Percentiles rank a stretch among this genome's conserved stretches.
phyloP scores from a whole-genome alignment of 352 stramenopile species.

The Phytophthora niederhauseri region DNA sequence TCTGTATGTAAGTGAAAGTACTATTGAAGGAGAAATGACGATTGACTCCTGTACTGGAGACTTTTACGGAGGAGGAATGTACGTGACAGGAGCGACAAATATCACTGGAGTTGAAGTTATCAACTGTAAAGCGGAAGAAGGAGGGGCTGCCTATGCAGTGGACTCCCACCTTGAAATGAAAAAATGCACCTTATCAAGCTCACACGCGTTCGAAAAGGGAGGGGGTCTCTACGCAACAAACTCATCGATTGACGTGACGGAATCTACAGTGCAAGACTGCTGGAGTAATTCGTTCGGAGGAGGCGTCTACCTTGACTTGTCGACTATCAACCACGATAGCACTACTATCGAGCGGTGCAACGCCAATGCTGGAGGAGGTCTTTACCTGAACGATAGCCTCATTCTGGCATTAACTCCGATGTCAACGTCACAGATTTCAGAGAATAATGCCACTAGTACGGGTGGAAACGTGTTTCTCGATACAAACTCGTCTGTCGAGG shows the following conservation, averaged over 20 bases:
- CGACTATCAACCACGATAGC: constrained; percentile 33
- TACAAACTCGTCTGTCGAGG: constrained; percentile 10
- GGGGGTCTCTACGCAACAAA: constrained; percentile 35
- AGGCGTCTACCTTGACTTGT: constrained; percentile 40
- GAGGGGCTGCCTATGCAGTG: constrained; percentile 41
- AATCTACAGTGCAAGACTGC: constrained; percentile 6
- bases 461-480: constrained; percentile 30
- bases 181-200: constrained; percentile 13
- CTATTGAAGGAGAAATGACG: constrained; percentile 21
- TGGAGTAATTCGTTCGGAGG: constrained; percentile 24
- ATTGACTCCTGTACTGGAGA: constrained; percentile 20
- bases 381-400: constrained; percentile 34
- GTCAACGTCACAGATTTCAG: constrained; percentile 21
- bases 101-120: constrained; percentile 12
- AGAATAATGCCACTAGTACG: constrained; percentile 1
- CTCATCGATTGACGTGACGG: constrained; percentile 17
- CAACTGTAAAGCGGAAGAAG: constrained; percentile 24
- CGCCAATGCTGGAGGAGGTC: constrained; percentile 41
- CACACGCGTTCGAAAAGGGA: constrained; percentile 25
- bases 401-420: constrained; percentile 5
- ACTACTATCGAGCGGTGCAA: constrained; percentile 31
- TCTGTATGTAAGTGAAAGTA: constrained; percentile 17
- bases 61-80: constrained; percentile 29
- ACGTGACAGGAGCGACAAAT: constrained; percentile 16
- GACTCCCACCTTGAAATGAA: constrained; percentile 14